Conservation (phyloP, 306 rosid species). For the Echinosophora koreensis region DNA sequence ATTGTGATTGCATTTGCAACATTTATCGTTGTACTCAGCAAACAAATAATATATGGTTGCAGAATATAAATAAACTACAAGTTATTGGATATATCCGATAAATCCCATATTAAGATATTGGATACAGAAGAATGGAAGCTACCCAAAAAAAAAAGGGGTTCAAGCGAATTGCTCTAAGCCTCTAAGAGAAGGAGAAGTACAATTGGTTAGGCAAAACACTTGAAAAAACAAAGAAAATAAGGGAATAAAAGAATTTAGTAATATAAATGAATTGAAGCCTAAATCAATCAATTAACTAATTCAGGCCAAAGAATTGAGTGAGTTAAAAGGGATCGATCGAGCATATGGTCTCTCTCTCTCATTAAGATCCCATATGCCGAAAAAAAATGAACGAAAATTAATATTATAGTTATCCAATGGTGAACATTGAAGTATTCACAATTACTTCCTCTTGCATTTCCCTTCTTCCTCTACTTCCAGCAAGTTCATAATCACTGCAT, state of each 20-base stretch:
- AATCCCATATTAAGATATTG: too few species aligned
- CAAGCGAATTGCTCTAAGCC: too few species aligned
- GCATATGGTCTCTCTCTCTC: conserved; percentile 31
- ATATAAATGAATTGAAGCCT: conserved; percentile 42
- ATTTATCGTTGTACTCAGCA: background rate
- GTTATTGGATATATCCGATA: background rate
- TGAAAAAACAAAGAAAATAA: background rate
- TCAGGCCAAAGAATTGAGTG: conserved; percentile 47
- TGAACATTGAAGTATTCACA: conserved; percentile 34
- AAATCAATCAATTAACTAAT: conserved; percentile 39
- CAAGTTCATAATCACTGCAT: conserved; percentile 59
- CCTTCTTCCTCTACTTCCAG: conserved; percentile 54
- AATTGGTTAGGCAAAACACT: background rate
- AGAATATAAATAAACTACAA: background rate
- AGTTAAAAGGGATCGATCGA: conserved; percentile 21
- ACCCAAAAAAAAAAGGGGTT: background rate
- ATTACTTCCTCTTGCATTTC: conserved; percentile 19
- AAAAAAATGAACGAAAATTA: conserved; percentile 36
- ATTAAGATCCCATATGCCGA: conserved; percentile 23
- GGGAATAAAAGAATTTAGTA: background rate
- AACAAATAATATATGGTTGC: background rate
- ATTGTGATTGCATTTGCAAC: background rate
- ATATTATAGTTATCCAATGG: background rate
- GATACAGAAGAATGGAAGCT: background rate
- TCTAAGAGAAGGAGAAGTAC: background rate